phyloP scores from a whole-genome alignment of 2,329 filamentous ascomycete genomes.

The Sporothrix brunneoviolacea region DNA sequence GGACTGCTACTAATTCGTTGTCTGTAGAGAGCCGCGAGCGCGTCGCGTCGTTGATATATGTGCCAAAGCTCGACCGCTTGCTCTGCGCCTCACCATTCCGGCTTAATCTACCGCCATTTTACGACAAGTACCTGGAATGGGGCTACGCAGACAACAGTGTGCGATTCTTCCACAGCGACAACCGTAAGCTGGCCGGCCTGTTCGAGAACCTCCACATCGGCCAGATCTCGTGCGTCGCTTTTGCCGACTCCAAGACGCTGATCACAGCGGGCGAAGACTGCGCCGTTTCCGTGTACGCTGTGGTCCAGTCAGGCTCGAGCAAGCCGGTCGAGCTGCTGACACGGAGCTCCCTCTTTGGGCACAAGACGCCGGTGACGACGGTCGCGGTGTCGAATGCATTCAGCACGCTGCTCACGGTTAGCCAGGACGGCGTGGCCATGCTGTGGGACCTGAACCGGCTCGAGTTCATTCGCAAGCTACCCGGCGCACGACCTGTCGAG shows the following conservation, averaged over 20 bases:
- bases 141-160: slow-evolving; percentile 90
- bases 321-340: slow-evolving; percentile 74
- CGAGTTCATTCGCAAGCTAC: slow-evolving; percentile 74
- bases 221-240: slow-evolving; percentile 74
- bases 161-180: slow-evolving; percentile 76
- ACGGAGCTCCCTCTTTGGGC: slow-evolving; percentile 78
- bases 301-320: slow-evolving; percentile 54
- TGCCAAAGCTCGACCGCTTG: slow-evolving; percentile 72
- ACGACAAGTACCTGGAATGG: slow-evolving; percentile 93
- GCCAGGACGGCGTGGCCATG: slow-evolving; percentile 68
- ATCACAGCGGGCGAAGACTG: slow-evolving; percentile 91
- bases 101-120: slow-evolving; percentile 76
- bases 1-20: not conserved
- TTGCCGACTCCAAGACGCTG: slow-evolving; percentile 84
- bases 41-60: slow-evolving; percentile 72
- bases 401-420: slow-evolving; percentile 78
- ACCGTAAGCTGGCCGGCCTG: slow-evolving; percentile 73
- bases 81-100: slow-evolving; percentile 79
- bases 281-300: slow-evolving; percentile 76
- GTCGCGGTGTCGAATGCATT: slow-evolving; percentile 84
- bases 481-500: slow-evolving; percentile 49
- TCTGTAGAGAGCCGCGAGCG: slow-evolving; percentile 62
- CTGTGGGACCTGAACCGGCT: slow-evolving; percentile 92
- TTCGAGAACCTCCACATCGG: slow-evolving; percentile 93
- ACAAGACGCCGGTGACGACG: slow-evolving; percentile 73